Base-by-base conservation (phyloP, 2,329 filamentous ascomycete species). In the Phialocephala sp. region DNA sequence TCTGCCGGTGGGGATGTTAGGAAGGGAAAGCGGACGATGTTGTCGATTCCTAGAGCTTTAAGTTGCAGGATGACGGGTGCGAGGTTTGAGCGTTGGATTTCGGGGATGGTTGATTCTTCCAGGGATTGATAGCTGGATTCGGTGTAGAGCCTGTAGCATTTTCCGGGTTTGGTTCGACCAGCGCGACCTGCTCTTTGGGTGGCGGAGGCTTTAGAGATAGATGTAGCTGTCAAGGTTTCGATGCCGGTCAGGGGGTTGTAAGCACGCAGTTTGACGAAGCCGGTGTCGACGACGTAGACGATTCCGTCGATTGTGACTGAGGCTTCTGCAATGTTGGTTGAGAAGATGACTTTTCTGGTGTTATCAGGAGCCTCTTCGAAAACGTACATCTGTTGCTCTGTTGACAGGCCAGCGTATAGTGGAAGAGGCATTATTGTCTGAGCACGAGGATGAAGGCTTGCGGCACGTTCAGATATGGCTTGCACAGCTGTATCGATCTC, bases 291-390 rank as follows among this genome's bases (percentile, higher is more conserved):
- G 6, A 99, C 94, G 74, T 92, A 97, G 62, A 93, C 89, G 66
- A 98, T 94, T 2, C 93, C 93, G 61, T 95, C 90, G 63, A 98
- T 96, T 18, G 95, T 98, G 52, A 99, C 91, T 1, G 93, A 97
- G 4, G 95, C 94, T 81, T 99, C 95, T 14, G 95, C 93, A 69
- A 98, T 97, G 76, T 98, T 98, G 65, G 95, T 98, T 4, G 92
- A 91, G 70, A 97, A 89, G 41, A 99, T 91, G 45, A 97, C 91
- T 76, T 98, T 98, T 50, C 95, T 87, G 1, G 89, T 94, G 66
- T 94, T 90, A 67, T 92, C 89, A 0, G 92, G 88, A 1, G 93
- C 82, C 62, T 91, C 88, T 72, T 97, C 93, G 76, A 98, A 98
- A 47, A 98, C 91, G 70, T 94, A 94, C 88, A 97, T 94, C 76